phyloP scores from a whole-genome alignment of 225 moss, liverwort and hornwort species.

The Neckera pumila region DNA sequence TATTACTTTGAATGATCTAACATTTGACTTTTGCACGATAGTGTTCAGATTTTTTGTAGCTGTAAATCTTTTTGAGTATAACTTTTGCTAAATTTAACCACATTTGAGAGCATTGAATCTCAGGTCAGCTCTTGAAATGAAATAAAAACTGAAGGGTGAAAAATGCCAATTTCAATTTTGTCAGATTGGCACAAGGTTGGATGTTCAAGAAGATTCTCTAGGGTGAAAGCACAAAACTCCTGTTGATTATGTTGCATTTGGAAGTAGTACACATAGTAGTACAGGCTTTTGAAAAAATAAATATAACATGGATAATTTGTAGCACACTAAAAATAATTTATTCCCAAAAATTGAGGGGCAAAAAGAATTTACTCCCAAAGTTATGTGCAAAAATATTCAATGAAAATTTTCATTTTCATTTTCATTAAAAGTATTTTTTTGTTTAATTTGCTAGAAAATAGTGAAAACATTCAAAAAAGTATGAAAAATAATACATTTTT shows the following conservation, averaged over 20 bases:
- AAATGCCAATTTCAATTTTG: neutral
- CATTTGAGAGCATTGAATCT: neutral
- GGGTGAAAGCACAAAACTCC: too few relatives aligned
- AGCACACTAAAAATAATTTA: rapidly evolving
- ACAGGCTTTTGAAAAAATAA: rapidly evolving
- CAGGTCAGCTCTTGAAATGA: rapidly evolving
- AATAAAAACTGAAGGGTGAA: neutral
- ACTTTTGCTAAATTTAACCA: neutral
- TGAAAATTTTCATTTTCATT: neutral
- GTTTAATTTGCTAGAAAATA: neutral
- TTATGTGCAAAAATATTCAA: neutral
- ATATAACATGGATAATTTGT: neutral
- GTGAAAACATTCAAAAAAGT: neutral
- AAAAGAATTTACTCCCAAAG: neutral
- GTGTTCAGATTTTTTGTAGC: rapidly evolving
- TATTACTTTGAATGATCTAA: neutral
- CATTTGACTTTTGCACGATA: rapidly evolving
- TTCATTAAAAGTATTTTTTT: neutral
- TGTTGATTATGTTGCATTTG: neutral
- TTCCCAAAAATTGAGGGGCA: rapidly evolving
- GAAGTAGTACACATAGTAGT: neutral
- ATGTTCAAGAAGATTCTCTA: too few relatives aligned
- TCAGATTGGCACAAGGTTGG: neutral
- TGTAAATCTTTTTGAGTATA: neutral
- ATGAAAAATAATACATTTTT: neutral